Evolutionary conservation across 2,329 filamentous ascomycete species (phyloP).

Genomic region (Aspergillus fumigatus): DNA sequence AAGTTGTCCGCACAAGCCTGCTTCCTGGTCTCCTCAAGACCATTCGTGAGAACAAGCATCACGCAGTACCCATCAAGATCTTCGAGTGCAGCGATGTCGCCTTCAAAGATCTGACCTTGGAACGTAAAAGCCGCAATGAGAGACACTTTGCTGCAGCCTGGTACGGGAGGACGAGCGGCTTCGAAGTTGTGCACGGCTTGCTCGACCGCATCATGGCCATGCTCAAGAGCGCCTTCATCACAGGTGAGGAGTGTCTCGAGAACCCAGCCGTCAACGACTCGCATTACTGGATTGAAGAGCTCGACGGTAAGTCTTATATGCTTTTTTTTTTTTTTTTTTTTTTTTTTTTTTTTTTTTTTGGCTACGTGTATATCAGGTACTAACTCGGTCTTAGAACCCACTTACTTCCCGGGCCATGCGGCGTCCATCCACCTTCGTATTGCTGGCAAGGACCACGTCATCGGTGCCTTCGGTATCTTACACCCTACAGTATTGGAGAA

Average conservation of each 20-base stretch:
- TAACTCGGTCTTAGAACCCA: constrained; percentile 54
- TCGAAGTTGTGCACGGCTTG: constrained; percentile 92
- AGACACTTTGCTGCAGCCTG: constrained; percentile 93
- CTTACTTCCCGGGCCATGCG: constrained; percentile 86
- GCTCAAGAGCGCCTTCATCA: constrained; percentile 78
- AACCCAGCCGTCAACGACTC: constrained; percentile 55
- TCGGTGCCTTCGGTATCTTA: constrained; percentile 90
- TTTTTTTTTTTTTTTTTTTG: constrained; percentile 1
- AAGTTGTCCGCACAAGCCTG: constrained; percentile 82
- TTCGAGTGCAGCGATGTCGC: constrained; percentile 89
- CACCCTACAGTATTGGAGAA: constrained; percentile 91
- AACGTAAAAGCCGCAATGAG: constrained; percentile 88
- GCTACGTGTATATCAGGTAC: neutral
- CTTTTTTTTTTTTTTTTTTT: constrained; percentile 1
- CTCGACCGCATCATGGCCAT: constrained; percentile 89
- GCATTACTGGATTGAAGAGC: constrained; percentile 91
- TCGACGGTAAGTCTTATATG: constrained; percentile 57
- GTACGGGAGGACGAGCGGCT: constrained; percentile 91
- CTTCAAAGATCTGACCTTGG: constrained; percentile 75
- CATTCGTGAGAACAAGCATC: constrained; percentile 86
- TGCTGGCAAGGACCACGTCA: constrained; percentile 66
- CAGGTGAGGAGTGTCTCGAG: constrained; percentile 65
- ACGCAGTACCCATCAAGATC: constrained; percentile 83
- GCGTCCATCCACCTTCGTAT: constrained; percentile 77
- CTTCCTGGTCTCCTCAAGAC: constrained; percentile 89